These are phyloP conservation scores for Coniophora puteana DNA, from an alignment of 1,284 basidiomycete genomes.

Conservation along the genomic window DNA sequence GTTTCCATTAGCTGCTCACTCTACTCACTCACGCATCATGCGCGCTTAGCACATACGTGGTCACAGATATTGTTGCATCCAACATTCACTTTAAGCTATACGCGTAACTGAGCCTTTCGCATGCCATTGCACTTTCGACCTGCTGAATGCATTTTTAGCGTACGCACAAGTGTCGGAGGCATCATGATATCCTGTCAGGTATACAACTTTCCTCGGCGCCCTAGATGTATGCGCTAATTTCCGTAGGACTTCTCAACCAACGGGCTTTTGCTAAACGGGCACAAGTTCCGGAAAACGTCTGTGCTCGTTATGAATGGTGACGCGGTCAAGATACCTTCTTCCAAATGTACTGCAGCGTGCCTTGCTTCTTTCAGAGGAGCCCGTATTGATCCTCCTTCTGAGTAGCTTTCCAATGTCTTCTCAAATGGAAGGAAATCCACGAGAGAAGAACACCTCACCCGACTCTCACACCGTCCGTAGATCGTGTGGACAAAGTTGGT, in stretches of 20 bases:
- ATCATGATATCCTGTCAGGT: conserved; percentile 76
- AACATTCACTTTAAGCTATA: conserved; percentile 75
- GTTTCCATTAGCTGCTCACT: conserved; percentile 6
- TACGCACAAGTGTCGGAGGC: conserved; percentile 66
- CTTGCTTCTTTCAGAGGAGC: conserved; percentile 2
- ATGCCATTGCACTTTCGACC: background rate
- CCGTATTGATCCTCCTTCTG: conserved; percentile 1
- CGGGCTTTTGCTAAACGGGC: conserved; percentile 68
- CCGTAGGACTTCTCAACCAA: conserved; percentile 74
- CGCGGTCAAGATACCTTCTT: conserved; percentile 59
- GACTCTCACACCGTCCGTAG: too few relatives aligned
- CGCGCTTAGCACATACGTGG: conserved; percentile 41
- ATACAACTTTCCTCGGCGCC: conserved; percentile 7
- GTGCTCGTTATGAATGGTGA: conserved; percentile 77
- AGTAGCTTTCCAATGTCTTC: conserved; percentile 65
- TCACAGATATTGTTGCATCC: conserved; percentile 53
- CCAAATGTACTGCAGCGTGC: conserved; percentile 42
- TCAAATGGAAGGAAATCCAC: conserved; percentile 48
- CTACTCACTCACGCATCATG: conserved; percentile 5
- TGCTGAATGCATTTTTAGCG: conserved; percentile 27
- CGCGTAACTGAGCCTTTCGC: conserved; percentile 41
- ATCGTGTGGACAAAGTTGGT: conserved; percentile 50
- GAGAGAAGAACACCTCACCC: too few relatives aligned
- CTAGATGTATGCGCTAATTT: background rate
- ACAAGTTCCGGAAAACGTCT: conserved; percentile 57